Evolutionary conservation across 495 filamentous ascomycete genomes (phyloP).

Genomic region (Chaetomium tenue): DNA sequence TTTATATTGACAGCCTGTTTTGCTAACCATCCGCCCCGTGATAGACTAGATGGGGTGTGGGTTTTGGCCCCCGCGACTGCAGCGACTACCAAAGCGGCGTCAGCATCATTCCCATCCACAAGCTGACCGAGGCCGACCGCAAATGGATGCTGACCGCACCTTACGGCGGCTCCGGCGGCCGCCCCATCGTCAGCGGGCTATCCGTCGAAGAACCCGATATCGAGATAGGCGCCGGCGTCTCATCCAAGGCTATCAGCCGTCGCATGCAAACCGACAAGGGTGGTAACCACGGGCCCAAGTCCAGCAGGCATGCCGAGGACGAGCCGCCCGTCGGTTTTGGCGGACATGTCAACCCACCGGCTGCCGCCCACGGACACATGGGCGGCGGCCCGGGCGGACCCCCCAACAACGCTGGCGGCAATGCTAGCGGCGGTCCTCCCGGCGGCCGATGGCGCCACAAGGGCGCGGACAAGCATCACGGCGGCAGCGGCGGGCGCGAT

Average conservation of each 20-base stretch:
- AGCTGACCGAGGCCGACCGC: conserved; percentile 90
- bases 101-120: conserved; percentile 87
- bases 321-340: conserved; percentile 45
- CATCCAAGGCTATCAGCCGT: conserved; percentile 88
- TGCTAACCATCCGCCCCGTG: not conserved
- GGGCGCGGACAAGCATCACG: conserved; percentile 48
- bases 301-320: conserved; percentile 54
- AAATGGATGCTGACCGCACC: conserved; percentile 97
- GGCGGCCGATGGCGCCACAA: conserved; percentile 40
- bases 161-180: conserved; percentile 87
- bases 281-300: conserved; percentile 70
- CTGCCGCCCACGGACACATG: conserved; percentile 41
- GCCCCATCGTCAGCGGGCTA: conserved; percentile 74
- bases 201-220: conserved; percentile 97
- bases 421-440: conserved; percentile 10
- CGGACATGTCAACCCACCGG: conserved; percentile 31
- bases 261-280: conserved; percentile 77
- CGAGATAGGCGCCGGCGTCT: conserved; percentile 95
- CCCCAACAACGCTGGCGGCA: conserved; percentile 38
- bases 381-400: conserved; percentile 42
- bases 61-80: conserved; percentile 95
- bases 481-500: conserved; percentile 41
- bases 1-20: conserved; percentile 8
- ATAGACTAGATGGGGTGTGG: conserved; percentile 94
- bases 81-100: conserved; percentile 91